Conservation (phyloP, 2,329 filamentous ascomycete species). For the Fusarium burgessii region DNA sequence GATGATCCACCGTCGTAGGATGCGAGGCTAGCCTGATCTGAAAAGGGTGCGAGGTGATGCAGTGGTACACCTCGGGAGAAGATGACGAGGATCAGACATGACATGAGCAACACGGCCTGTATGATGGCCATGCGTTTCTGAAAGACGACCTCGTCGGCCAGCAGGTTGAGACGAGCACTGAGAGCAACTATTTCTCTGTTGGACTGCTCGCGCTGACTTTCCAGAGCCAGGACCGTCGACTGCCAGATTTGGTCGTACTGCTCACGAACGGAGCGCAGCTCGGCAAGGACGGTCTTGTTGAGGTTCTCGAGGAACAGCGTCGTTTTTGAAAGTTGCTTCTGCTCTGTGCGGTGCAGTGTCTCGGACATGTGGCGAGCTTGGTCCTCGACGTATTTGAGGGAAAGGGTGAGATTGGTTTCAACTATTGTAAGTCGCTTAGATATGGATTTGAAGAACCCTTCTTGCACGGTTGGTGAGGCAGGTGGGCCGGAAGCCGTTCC, state of each 20-base stretch:
- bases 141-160: slow-evolving; percentile 92
- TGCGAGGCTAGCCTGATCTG: slow-evolving; percentile 44
- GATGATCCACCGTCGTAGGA: slow-evolving; percentile 41
- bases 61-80: slow-evolving; percentile 71
- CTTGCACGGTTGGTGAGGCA: slow-evolving; percentile 84
- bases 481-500: slow-evolving; percentile 45
- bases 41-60: slow-evolving; percentile 48
- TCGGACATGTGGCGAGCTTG: slow-evolving; percentile 92
- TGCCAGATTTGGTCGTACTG: slow-evolving; percentile 99
- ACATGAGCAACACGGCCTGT: slow-evolving; percentile 86
- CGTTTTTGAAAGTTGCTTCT: slow-evolving; percentile 86
- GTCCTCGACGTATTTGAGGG: slow-evolving; percentile 95
- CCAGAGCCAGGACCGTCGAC: slow-evolving; percentile 90
- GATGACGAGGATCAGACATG: slow-evolving; percentile 88
- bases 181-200: slow-evolving; percentile 87
- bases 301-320: slow-evolving; percentile 83
- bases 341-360: slow-evolving; percentile 87
- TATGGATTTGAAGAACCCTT: slow-evolving; percentile 97
- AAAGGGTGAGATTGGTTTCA: slow-evolving; percentile 92
- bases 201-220: slow-evolving; percentile 87
- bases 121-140: slow-evolving; percentile 94
- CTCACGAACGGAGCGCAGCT: slow-evolving; percentile 80
- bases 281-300: slow-evolving; percentile 87
- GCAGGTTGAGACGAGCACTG: slow-evolving; percentile 81
- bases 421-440: slow-evolving; percentile 92